phyloP scores from a whole-genome alignment of 768 basidiomycete species.

The Suillus weaverae region DNA sequence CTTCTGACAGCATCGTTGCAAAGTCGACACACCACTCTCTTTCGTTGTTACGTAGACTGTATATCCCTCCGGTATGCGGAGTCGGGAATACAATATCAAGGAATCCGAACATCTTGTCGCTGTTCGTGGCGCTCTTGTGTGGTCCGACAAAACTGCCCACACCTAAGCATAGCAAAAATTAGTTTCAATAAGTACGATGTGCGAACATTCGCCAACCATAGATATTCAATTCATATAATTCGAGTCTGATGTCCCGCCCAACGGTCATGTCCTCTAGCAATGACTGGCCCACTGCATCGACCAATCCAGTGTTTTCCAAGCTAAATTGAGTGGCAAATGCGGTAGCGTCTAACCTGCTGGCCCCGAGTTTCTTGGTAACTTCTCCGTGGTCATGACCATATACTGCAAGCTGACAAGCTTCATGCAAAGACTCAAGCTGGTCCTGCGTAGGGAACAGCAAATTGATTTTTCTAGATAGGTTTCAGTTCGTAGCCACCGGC shows the following conservation, averaged over 20 bases:
- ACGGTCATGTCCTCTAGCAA: slow-evolving; percentile 23
- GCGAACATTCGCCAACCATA: slow-evolving; percentile 34
- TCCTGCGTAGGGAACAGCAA: neutral
- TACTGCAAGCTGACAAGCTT: slow-evolving; percentile 40
- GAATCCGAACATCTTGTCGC: slow-evolving; percentile 49
- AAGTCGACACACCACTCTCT: slow-evolving; percentile 42
- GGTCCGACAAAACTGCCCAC: slow-evolving; percentile 49
- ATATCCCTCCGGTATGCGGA: slow-evolving; percentile 43
- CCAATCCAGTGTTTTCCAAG: slow-evolving; percentile 24
- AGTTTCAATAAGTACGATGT: neutral
- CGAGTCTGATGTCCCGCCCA: slow-evolving; percentile 24
- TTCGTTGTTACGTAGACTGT: slow-evolving; percentile 36
- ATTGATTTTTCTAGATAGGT: neutral
- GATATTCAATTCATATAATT: slow-evolving; percentile 48
- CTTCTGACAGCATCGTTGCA: slow-evolving; percentile 19
- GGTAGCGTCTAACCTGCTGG: slow-evolving; percentile 41
- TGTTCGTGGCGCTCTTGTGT: slow-evolving; percentile 49
- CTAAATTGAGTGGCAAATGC: slow-evolving; percentile 38
- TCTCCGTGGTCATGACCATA: slow-evolving; percentile 39
- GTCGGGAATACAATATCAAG: slow-evolving; percentile 53
- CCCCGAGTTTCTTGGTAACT: slow-evolving; percentile 43
- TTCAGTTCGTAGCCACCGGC: neutral
- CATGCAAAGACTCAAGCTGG: slow-evolving; percentile 25
- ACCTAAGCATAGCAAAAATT: slow-evolving; percentile 21
- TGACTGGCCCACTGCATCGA: slow-evolving; percentile 25